Evolutionary conservation across 2,329 filamentous ascomycete species (phyloP).

Genomic region (Penicillium nordicum): DNA sequence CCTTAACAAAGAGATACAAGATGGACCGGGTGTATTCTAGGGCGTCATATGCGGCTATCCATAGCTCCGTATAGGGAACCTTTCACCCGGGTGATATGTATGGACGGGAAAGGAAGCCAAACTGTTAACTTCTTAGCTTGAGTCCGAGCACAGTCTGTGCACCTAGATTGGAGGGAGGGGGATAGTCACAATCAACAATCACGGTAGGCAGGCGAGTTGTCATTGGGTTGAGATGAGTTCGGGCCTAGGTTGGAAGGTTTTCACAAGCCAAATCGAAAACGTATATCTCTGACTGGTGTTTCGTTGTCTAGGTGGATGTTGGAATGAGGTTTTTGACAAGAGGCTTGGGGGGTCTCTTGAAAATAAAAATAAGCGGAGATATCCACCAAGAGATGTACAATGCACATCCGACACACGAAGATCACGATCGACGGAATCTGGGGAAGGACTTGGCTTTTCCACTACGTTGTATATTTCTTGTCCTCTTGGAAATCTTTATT

Average conservation of each 20-base stretch:
- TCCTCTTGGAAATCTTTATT: neutral
- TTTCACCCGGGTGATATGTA: neutral
- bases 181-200: neutral
- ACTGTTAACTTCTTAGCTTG: neutral
- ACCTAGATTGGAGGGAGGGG: neutral
- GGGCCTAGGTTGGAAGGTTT: neutral
- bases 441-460: neutral
- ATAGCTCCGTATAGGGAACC: neutral
- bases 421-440: constrained; percentile 6
- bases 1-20: neutral
- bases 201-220: neutral
- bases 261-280: neutral
- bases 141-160: neutral
- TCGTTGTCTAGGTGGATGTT: neutral
- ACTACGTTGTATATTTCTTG: neutral
- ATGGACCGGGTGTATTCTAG: neutral
- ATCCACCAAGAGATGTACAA: neutral
- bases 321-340: neutral
- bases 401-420: neutral
- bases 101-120: neutral
- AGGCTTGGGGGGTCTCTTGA: neutral
- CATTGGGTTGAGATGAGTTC: neutral
- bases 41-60: neutral
- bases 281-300: neutral
- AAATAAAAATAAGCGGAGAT: neutral